These are phyloP conservation scores for Vitis labrusca DNA, from an alignment of 164 flowering plant species.

Conservation along the genomic window DNA sequence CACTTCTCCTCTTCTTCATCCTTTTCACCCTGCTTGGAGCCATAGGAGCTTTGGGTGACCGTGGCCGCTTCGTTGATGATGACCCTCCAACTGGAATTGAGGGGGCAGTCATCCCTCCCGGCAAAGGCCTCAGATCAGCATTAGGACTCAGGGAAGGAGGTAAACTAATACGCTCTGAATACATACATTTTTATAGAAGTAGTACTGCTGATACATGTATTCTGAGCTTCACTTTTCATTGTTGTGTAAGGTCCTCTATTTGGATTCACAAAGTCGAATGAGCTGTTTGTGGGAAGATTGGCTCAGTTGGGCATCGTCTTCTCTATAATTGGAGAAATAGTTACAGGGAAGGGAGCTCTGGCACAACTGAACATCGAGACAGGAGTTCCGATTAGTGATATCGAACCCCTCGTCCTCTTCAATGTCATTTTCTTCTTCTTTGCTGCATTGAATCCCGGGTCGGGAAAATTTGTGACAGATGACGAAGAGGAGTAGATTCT, in stretches of 20 bases:
- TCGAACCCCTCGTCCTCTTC: constrained; percentile 88
- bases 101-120: constrained; percentile 78
- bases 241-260: constrained; percentile 71
- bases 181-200: too few relatives aligned
- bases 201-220: too few relatives aligned
- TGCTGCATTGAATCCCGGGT: constrained; percentile 94
- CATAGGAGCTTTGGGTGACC: constrained; percentile 92
- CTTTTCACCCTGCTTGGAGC: constrained; percentile 93
- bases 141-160: constrained; percentile 90
- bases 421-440: constrained; percentile 87
- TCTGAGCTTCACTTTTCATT: not conserved
- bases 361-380: constrained; percentile 96
- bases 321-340: constrained; percentile 92
- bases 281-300: constrained; percentile 95
- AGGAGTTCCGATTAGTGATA: constrained; percentile 84
- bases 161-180: constrained; percentile 15
- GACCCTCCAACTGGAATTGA: constrained; percentile 77
- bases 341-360: constrained; percentile 93
- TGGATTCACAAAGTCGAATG: constrained; percentile 95
- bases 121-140: constrained; percentile 64
- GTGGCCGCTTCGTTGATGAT: constrained; percentile 89
- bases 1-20: constrained; percentile 94
- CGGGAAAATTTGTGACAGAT: constrained; percentile 90
- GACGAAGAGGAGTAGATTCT: constrained; percentile 46
- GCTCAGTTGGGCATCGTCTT: constrained; percentile 97